These are phyloP conservation scores for Nymphaea colorata DNA, from an alignment of 164 flowering plant genomes.

Conservation along the genomic window DNA sequence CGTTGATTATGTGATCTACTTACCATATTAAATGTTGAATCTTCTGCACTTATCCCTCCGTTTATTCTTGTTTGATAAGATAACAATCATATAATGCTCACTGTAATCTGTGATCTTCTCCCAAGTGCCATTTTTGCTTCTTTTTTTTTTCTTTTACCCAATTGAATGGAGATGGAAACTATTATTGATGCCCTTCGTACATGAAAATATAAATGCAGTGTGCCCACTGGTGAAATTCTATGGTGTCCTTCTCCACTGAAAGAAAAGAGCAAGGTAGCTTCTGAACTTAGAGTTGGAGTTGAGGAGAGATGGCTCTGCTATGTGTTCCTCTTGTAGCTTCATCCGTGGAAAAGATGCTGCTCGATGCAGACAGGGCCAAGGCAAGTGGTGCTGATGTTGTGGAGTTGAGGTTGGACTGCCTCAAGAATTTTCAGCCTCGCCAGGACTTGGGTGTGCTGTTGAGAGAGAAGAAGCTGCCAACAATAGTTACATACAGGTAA, in stretches of 20 bases:
- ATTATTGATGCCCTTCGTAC: too few species aligned
- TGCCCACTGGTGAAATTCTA: too few species aligned
- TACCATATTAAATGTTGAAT: too few species aligned
- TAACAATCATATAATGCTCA: too few species aligned
- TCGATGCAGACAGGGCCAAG: conserved; percentile 34
- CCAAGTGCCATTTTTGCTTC: too few species aligned
- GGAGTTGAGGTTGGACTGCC: conserved; percentile 41
- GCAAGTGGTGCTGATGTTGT: conserved; percentile 47
- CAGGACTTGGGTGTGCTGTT: conserved; percentile 31
- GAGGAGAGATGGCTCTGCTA: conserved; percentile 18
- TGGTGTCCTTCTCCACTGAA: neutral
- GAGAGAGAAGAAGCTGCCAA: conserved; percentile 22
- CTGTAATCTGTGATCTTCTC: too few species aligned
- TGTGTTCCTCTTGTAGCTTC: conserved; percentile 42
- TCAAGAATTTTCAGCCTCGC: conserved; percentile 23
- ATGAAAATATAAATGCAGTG: too few species aligned
- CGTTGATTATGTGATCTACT: too few species aligned
- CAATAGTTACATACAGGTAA: conserved; percentile 27
- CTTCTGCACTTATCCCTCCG: too few species aligned
- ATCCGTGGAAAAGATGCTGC: conserved; percentile 33
- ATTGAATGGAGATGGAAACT: too few species aligned
- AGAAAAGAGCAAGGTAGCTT: neutral
- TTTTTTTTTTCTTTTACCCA: too few species aligned
- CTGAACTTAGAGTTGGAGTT: neutral
- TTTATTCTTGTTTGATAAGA: too few species aligned